These are phyloP conservation scores for Aquilaria yunnanensis DNA, from an alignment of 345 rosid genomes.

Conservation along the genomic window DNA sequence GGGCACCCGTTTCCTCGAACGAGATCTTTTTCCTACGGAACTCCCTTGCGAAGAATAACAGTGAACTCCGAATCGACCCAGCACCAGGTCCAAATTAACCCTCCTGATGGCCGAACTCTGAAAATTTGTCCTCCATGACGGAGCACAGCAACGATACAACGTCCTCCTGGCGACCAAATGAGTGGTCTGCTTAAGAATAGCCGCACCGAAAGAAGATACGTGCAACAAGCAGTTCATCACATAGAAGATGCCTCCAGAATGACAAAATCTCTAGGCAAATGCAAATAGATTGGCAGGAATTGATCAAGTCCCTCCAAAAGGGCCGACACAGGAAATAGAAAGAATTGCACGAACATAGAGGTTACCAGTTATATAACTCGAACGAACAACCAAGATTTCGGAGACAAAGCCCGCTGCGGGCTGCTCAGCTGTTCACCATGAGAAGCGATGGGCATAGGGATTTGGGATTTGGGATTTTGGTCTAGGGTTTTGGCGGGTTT, in stretches of 20 bases:
- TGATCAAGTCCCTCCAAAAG: neutral
- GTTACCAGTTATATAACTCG: neutral
- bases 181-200: conserved; percentile 34
- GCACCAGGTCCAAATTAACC: conserved; percentile 20
- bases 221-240: conserved; percentile 55
- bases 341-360: neutral
- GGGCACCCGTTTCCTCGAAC: conserved; percentile 20
- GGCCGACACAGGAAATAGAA: neutral
- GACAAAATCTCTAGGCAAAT: neutral
- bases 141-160: conserved; percentile 21
- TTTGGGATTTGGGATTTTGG: too few relatives aligned
- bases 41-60: conserved; percentile 43
- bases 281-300: neutral
- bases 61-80: conserved; percentile 28
- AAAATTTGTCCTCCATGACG: conserved; percentile 19
- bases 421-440: too few relatives aligned
- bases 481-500: too few relatives aligned
- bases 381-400: too few relatives aligned
- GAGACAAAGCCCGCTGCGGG: too few relatives aligned
- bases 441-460: too few relatives aligned
- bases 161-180: conserved; percentile 19
- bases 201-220: conserved; percentile 40
- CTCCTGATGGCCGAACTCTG: conserved; percentile 20
- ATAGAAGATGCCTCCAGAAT: conserved; percentile 1
- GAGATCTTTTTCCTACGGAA: conserved; percentile 13